phyloP scores from a whole-genome alignment of 768 basidiomycete species.

The Daedaleopsis nitida region DNA sequence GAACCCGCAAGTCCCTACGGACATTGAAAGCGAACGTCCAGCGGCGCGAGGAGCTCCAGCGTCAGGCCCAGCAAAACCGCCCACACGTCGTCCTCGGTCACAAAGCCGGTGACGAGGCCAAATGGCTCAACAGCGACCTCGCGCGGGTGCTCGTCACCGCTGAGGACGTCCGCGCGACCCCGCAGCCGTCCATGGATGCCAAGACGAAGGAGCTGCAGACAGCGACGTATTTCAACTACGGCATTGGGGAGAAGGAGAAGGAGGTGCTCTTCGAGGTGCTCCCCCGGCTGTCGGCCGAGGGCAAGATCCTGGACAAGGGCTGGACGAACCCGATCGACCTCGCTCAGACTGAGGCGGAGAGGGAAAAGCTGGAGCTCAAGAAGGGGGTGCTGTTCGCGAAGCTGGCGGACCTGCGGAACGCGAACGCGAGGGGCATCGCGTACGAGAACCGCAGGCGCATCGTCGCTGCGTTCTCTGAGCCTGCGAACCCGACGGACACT shows the following conservation, averaged over 20 bases:
- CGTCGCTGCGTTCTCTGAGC: slow-evolving; percentile 74
- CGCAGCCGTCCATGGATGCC: slow-evolving; percentile 9
- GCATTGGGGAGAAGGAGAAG: slow-evolving; percentile 61
- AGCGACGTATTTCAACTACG: slow-evolving; percentile 63
- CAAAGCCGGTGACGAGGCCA: slow-evolving; percentile 59
- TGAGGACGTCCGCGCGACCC: slow-evolving; percentile 32
- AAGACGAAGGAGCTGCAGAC: slow-evolving; percentile 42
- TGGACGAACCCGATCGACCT: background rate
- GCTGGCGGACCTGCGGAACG: slow-evolving; percentile 83
- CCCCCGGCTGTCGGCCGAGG: slow-evolving; percentile 51
- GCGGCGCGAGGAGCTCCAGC: slow-evolving; percentile 45
- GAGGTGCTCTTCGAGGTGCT: slow-evolving; percentile 66
- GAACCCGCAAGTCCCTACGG: slow-evolving; percentile 38
- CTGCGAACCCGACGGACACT: slow-evolving; percentile 67
- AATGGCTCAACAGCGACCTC: slow-evolving; percentile 71
- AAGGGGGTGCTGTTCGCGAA: slow-evolving; percentile 64
- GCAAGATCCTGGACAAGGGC: slow-evolving; percentile 14
- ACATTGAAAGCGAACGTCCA: slow-evolving; percentile 46
- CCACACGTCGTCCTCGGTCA: slow-evolving; percentile 80
- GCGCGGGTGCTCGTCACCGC: slow-evolving; percentile 62
- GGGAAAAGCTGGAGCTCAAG: slow-evolving; percentile 32
- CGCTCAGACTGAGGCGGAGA: background rate
- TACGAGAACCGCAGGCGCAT: slow-evolving; percentile 85
- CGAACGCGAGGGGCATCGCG: slow-evolving; percentile 83
- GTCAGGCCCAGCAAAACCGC: slow-evolving; percentile 40